A percentile compares a stretch with the other conserved stretches of the same genome.
Conservation (phyloP, 2,329 filamentous ascomycete genomes). For the Coniochaeta sp. region DNA sequence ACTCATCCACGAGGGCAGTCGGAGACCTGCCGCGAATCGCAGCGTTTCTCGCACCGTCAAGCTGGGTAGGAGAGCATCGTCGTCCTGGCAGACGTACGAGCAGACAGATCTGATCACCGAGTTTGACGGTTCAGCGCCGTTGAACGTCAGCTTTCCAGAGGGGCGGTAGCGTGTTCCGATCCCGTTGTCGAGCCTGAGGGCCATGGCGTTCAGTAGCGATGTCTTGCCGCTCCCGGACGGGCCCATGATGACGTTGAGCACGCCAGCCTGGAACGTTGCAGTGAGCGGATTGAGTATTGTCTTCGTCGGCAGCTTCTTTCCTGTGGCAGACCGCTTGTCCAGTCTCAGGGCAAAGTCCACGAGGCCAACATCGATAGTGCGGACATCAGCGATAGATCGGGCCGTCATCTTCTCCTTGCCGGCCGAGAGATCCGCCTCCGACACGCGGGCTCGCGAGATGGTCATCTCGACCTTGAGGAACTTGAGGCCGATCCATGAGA, state of each 20-base stretch:
- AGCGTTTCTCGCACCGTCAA: slow-evolving; percentile 71
- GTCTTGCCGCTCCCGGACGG: slow-evolving; percentile 74
- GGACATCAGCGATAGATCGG: slow-evolving; percentile 41
- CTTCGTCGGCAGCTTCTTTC: slow-evolving; percentile 44
- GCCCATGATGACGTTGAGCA: slow-evolving; percentile 72
- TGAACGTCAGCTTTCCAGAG: slow-evolving; percentile 59
- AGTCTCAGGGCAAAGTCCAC: slow-evolving; percentile 57
- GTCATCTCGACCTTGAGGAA: slow-evolving; percentile 62
- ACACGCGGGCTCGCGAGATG: slow-evolving; percentile 53
- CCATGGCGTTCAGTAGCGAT: slow-evolving; percentile 66
- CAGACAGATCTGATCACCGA: slow-evolving; percentile 64
- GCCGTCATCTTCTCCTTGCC: slow-evolving; percentile 63
- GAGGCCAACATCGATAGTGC: slow-evolving; percentile 57
- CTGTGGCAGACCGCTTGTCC: slow-evolving; percentile 49
- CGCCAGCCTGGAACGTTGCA: slow-evolving; percentile 58
- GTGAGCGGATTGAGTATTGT: slow-evolving; percentile 61
- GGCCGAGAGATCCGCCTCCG: slow-evolving; percentile 55
- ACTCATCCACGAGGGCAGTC: slow-evolving; percentile 64
- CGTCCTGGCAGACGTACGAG: slow-evolving; percentile 73
- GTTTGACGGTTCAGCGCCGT: slow-evolving; percentile 58
- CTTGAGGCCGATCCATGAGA: slow-evolving; percentile 54
- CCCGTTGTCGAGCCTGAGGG: slow-evolving; percentile 51
- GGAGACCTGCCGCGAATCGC: slow-evolving; percentile 60
- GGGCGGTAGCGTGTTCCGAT: slow-evolving; percentile 54
- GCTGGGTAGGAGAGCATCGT: slow-evolving; percentile 66